Percentiles rank a stretch among this genome's conserved stretches.
Conservation (phyloP, 352 stramenopile species). For the Phytophthora hibernalis region DNA sequence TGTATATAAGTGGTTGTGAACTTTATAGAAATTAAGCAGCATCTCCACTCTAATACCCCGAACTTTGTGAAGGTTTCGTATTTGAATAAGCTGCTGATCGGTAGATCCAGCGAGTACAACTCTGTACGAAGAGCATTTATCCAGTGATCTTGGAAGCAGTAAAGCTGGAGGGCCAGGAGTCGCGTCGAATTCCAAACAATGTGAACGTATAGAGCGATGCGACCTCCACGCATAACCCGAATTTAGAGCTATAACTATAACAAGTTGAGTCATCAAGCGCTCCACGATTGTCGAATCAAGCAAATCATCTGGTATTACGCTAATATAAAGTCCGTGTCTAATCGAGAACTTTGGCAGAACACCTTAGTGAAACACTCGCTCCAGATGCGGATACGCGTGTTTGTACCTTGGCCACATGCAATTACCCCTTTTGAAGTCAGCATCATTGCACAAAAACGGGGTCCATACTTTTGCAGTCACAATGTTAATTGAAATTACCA, state of each 20-base stretch:
- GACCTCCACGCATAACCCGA: constrained; percentile 5
- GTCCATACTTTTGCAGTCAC: constrained; percentile 2
- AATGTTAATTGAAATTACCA: not conserved
- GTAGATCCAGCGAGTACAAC: no score
- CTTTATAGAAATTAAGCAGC: no score
- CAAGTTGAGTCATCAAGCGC: constrained; percentile 13
- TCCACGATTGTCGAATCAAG: not conserved
- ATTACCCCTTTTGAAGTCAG: constrained; percentile 3
- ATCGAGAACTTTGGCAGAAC: constrained; percentile 11
- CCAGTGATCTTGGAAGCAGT: no score
- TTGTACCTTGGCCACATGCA: not conserved
- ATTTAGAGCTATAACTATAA: constrained; percentile 3
- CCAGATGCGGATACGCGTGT: not conserved
- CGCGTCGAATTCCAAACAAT: constrained; percentile 14
- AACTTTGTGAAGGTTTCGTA: no score
- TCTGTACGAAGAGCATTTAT: no score
- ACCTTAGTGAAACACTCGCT: not conserved
- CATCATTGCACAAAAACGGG: not conserved
- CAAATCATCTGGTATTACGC: not conserved
- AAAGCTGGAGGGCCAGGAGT: no score
- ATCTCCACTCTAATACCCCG: no score
- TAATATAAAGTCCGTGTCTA: constrained; percentile 6
- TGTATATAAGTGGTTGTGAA: no score
- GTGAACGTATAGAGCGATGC: constrained; percentile 8
- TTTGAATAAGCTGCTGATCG: no score